Base-by-base conservation (phyloP, 2,329 filamentous ascomycete species). In the Tolypocladium cylindrosporum region DNA sequence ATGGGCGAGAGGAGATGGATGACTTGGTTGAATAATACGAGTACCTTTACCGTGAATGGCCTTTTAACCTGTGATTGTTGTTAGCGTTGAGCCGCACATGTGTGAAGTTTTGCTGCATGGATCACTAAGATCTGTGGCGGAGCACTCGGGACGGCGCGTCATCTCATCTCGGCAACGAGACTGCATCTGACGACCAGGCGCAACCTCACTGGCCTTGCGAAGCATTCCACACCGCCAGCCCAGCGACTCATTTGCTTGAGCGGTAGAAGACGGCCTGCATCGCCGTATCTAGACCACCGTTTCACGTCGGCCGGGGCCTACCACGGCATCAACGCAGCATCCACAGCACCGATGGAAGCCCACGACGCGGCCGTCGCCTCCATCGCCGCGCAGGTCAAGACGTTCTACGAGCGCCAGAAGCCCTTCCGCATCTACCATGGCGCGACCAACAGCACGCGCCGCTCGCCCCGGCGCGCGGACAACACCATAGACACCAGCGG, bases 371-470 rank as follows among this genome's bases (percentile, higher is more conserved):
- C 73, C 10, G 77, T 82, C n/a, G 61, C 67, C 21, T 64, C 67
- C 56, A 74, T 82, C 53, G 72, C 79, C 0, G 65, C 69, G 39
- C 71, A 75, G 27, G 72, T 82, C 39, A 69, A 70, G 59, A 65
- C 74, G 5, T 81, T 82, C 62, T 68, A 77, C 56, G 65, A 70
- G 3, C 67, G 64, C 9, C 69, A 74, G 59, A 69, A 75, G 66
- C 81, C 86, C 2, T 91, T 89, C 71, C 80, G 87, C n/a, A 86
- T 91, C 67, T 88, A 85, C 64, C 88, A 91, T 72, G 89, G 89
- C 60, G 85, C 86, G 0, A 91, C 88, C 34, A 91, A 90, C 73
- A 89, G 84, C 71, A 91, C 89, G 42, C 84, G 89, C 9, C 79
- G 79, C 34, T 77, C 78, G 9, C 72, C 75, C 24, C 77, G 77